Evolutionary conservation across 352 stramenopile genomes (phyloP).

Genomic region (Phytophthora pluvialis): DNA sequence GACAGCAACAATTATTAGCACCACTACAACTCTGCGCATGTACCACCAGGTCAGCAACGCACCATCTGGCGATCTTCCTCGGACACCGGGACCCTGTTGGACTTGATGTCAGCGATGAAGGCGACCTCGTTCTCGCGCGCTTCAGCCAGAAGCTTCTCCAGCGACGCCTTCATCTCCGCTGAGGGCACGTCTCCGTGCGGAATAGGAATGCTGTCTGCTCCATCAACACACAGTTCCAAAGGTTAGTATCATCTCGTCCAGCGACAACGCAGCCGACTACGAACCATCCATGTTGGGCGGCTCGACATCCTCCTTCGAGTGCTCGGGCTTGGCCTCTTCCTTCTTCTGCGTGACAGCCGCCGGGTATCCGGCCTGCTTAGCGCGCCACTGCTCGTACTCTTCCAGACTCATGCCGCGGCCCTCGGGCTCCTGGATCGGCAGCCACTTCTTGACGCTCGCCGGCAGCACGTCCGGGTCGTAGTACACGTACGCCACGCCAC

Average conservation of each 20-base stretch:
- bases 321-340: conserved; percentile 28
- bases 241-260: conserved; percentile 3
- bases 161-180: conserved; percentile 70
- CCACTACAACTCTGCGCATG: background rate
- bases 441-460: conserved; percentile 70
- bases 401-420: conserved; percentile 88
- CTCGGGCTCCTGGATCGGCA: conserved; percentile 83
- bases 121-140: conserved; percentile 82
- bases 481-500: conserved; percentile 83
- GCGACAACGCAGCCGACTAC: conserved; percentile 4
- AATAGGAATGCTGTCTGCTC: conserved; percentile 55
- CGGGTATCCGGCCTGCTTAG: conserved; percentile 66
- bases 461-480: conserved; percentile 87
- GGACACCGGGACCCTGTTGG: conserved; percentile 44
- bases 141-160: conserved; percentile 78
- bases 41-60: conserved; percentile 7
- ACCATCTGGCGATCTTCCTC: conserved; percentile 87
- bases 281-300: conserved; percentile 44
- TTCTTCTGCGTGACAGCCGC: conserved; percentile 39
- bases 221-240: conserved; percentile 2
- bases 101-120: conserved; percentile 83
- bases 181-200: conserved; percentile 60
- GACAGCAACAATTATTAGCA: conserved; percentile 12
- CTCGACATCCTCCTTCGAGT: conserved; percentile 43
- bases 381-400: conserved; percentile 88